These are phyloP conservation scores for Mucor sp. DNA, from an alignment of 371 early-diverging fungal species.

Conservation along the genomic window DNA sequence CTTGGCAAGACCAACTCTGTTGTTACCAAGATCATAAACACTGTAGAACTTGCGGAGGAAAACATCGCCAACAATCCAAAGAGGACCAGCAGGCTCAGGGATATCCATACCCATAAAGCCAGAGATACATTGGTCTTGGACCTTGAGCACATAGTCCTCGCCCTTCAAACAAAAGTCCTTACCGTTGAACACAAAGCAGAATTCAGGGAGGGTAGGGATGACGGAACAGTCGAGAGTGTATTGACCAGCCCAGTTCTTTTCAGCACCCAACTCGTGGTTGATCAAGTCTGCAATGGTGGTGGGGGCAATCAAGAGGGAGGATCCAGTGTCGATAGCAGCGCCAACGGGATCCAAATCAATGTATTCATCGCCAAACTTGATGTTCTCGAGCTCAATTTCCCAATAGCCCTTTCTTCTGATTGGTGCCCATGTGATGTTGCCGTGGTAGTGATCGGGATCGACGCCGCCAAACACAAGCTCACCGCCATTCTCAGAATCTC, in stretches of 20 bases:
- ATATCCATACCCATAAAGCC: constrained; percentile 94
- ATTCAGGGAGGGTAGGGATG: constrained; percentile 71
- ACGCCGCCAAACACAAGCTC: constrained; percentile 87
- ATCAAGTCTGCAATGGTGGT: constrained; percentile 80
- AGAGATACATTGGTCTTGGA: constrained; percentile 84
- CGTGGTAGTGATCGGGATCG: constrained; percentile 71
- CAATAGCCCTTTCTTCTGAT: constrained; percentile 93
- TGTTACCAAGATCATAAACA: constrained; percentile 85
- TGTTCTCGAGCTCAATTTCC: constrained; percentile 84
- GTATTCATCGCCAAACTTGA: constrained; percentile 72
- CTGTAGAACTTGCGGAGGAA: constrained; percentile 93
- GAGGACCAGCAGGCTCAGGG: constrained; percentile 61
- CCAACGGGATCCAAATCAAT: constrained; percentile 61
- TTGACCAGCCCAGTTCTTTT: constrained; percentile 89
- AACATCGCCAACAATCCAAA: constrained; percentile 84
- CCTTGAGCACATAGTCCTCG: constrained; percentile 82
- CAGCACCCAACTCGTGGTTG: constrained; percentile 89
- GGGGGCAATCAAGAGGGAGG: constrained; percentile 83
- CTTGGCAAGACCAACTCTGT: constrained; percentile 80
- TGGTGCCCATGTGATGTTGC: constrained; percentile 78
- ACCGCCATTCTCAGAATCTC: constrained; percentile 63
- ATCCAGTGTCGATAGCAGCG: constrained; percentile 85
- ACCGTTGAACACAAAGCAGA: constrained; percentile 79
- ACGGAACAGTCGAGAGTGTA: constrained; percentile 78
- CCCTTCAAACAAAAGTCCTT: constrained; percentile 55